phyloP scores from a whole-genome alignment of 108 stramenopile species.

The Pseudonitzschia pungens region DNA sequence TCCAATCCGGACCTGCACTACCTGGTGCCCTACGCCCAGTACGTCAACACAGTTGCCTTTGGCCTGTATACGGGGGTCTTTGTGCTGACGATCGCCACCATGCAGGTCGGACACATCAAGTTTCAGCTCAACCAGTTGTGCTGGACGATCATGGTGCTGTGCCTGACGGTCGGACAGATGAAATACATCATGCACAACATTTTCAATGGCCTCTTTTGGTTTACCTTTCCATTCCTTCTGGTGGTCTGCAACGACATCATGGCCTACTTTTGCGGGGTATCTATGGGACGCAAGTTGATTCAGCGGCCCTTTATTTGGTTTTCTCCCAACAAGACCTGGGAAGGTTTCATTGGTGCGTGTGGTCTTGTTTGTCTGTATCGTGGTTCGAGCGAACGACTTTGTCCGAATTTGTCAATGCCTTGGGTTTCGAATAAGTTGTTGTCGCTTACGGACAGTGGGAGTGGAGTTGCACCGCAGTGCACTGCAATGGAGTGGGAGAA shows the following conservation, averaged over 20 bases:
- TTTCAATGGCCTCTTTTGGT: conserved; percentile 98
- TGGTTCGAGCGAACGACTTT: neutral
- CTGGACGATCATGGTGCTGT: conserved; percentile 94
- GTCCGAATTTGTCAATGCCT: no score
- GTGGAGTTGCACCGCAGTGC: neutral
- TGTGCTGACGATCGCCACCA: conserved; percentile 90
- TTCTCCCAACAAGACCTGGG: conserved; percentile 98
- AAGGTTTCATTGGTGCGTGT: conserved; percentile 56
- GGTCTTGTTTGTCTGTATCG: neutral
- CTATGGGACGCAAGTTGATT: conserved; percentile 92
- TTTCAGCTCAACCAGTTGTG: conserved; percentile 97
- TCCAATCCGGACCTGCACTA: conserved; percentile 62
- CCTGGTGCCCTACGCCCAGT: conserved; percentile 55
- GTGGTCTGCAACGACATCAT: conserved; percentile 96
- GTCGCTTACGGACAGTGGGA: no score
- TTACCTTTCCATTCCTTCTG: conserved; percentile 88
- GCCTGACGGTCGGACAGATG: conserved; percentile 89
- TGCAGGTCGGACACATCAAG: conserved; percentile 88
- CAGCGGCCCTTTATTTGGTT: conserved; percentile 83
- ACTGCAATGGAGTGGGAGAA: neutral
- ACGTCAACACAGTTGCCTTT: conserved; percentile 71
- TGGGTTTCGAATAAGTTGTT: no score
- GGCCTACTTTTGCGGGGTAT: conserved; percentile 94
- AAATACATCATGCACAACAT: conserved; percentile 96
- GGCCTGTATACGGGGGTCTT: conserved; percentile 84